Percentiles rank a stretch among this genome's conserved stretches.
Conservation (phyloP, 345 rosid genomes). For the Syzygium aromaticum region DNA sequence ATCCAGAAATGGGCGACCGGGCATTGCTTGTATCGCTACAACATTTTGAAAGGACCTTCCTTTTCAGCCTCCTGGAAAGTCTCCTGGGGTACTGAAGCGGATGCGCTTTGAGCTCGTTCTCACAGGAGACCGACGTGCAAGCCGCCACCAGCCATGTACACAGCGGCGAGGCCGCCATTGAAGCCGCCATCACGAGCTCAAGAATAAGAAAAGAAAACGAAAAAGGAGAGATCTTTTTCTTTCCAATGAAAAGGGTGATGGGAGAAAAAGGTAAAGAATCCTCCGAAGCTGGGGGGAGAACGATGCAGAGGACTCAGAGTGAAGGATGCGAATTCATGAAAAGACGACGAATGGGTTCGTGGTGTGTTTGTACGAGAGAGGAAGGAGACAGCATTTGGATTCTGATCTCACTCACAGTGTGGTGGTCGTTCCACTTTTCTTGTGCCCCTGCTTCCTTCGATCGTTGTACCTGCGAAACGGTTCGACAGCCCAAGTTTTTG, state of each 20-base stretch:
- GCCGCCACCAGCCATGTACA: slow-evolving; percentile 37
- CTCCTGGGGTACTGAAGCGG: slow-evolving; percentile 4
- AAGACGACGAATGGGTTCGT: neutral
- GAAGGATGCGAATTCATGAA: neutral
- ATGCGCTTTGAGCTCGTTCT: slow-evolving; percentile 3
- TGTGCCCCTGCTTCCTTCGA: no score
- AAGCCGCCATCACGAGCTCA: neutral
- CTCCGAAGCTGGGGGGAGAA: neutral
- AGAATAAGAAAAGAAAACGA: neutral
- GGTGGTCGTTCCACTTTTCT: neutral
- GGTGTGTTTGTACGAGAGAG: neutral
- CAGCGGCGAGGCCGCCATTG: slow-evolving; percentile 24
- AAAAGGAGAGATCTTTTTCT: neutral
- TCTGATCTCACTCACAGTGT: neutral
- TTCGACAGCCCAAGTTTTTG: slow-evolving; percentile 10
- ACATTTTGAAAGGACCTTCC: slow-evolving; percentile 13
- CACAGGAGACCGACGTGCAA: slow-evolving; percentile 31
- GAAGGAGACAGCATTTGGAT: neutral
- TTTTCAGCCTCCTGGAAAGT: slow-evolving; percentile 3
- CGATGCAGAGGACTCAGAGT: neutral
- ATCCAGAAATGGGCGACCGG: neutral
- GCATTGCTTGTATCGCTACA: neutral
- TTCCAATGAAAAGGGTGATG: neutral
- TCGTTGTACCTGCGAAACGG: neutral
- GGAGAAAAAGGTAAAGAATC: neutral